Base-by-base conservation (phyloP, 352 stramenopile genomes). In the Pythium phragmiticola region DNA sequence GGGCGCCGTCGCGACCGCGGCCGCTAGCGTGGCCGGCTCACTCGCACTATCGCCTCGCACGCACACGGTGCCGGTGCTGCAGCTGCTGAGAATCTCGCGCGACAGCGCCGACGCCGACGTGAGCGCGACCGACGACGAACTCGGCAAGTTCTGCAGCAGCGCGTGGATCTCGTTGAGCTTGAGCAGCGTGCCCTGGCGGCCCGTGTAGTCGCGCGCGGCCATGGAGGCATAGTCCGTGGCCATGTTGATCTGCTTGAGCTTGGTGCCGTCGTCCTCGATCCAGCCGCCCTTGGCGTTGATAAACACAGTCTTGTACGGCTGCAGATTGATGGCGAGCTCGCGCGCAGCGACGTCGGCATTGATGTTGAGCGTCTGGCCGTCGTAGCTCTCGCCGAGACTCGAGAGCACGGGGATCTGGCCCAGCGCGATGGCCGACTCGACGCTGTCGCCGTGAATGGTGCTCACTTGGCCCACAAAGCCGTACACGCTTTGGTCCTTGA, bases 111-210 rank as follows among this genome's bases (percentile, higher is more conserved):
- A 85, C 2, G 88, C 86, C 16, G 86, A 94, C n/a, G 85, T 94
- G 48, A 97, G 82, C 37, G 88, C 81, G 30, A 97, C 89, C 0
- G 89, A 93, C 17, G 87, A 94, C 19, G 82, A 81, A 39, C 75
- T 77, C 14, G 89, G 87, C 36, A 96, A 68, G 36, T 78, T 78
- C 58, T 93, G 74, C 43, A 95, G 71, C 19, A 97, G 75, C 34
- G 75, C 73, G 70, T 96, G 88, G 69, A 97, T 95, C 73, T 97
- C 89, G 57, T 95, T 96, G 16, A 97, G 76, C 78, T 97, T 96
- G 56, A 97, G 78, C n/a, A 96, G 78, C 56, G 89, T 97, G 51
- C 89, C 89, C 60, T 97, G 88, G 39, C 89, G 88, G 16, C 88
- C 88, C 21, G 82, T 92, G 74, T 96, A 97, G 76, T 96, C 87